Evolutionary conservation across 768 basidiomycete species (phyloP), one percentile per base, ranked within the genome.

Genomic region (Trichaptum fuscoviolaceum): DNA sequence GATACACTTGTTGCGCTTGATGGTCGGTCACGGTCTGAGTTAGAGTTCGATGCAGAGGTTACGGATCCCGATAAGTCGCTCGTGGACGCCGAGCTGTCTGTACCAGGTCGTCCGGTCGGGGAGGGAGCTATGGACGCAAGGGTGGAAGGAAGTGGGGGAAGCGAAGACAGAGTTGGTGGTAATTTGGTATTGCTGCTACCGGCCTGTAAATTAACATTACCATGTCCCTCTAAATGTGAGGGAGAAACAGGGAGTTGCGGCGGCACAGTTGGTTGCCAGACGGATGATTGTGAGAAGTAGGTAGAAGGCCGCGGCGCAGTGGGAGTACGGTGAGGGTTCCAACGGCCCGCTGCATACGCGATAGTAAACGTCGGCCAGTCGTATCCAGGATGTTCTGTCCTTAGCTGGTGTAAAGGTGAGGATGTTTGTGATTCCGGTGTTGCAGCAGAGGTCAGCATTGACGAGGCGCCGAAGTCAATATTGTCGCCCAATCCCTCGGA

Each of bases 331-430:
- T 87, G 86, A 7, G 92, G 91, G 73, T 92, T 90, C 92, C 92
- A 95, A 67, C 85, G 82, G 10, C 93, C 93, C 20, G 81, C 73
- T 0, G 90, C 85, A 74, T 95, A 95, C 0, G 90, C 87, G n/a
- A 80, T 76, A 68, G 91, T 86, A 74, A 94, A 95, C 0, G 85
- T 84, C 20, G 83, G 80, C 93, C 93, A 95, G 73, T 92, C 89
- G 68, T 80, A 52, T 2, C 42, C 42, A 52, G 42, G 42, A 20
- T 52, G 42, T 52, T 52, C 42, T 52, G 42, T 12, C 42, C 42
- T 52, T 20, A 20, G 42, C 42, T 52, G 42, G 20, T 52, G 20
- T 52, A 20, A 4, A 20, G 42, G 42, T 2, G 2, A 52, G 42
- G 10, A 52, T 52, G 42, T 20, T 52, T 52, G 42, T 20, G 42